phyloP scores from a whole-genome alignment of 1,284 basidiomycete genomes.

The Xerocomus nothofagi region DNA sequence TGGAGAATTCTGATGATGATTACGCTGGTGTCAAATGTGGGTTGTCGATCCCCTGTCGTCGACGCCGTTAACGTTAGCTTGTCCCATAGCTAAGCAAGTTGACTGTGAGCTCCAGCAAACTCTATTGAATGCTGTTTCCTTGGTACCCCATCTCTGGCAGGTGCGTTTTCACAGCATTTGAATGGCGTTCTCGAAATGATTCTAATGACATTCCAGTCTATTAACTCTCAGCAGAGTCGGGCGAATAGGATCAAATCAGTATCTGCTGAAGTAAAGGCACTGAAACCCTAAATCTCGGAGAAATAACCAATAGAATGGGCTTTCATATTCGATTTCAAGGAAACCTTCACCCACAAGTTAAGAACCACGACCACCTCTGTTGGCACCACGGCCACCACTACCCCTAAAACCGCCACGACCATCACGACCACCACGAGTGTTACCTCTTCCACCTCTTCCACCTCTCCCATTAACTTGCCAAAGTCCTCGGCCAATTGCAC shows the following conservation, averaged over 20 bases:
- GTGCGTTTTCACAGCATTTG: conserved; percentile 32
- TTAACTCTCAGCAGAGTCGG: conserved; percentile 46
- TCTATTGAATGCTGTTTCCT: conserved; percentile 26
- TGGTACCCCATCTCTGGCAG: conserved; percentile 53
- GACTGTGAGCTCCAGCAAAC: conserved; percentile 15
- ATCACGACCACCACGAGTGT: conserved; percentile 46
- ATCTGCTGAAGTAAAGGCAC: conserved; percentile 45
- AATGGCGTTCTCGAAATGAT: background rate
- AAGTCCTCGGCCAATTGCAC: conserved; percentile 49
- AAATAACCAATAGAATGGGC: background rate
- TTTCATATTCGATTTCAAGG: background rate
- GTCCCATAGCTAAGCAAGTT: conserved; percentile 14
- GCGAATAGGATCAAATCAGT: conserved; percentile 42
- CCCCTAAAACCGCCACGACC: conserved; percentile 45
- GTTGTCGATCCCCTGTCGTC: background rate
- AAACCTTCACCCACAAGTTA: conserved; percentile 22
- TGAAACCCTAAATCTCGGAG: conserved; percentile 41
- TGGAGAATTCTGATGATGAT: background rate
- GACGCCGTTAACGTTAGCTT: conserved; percentile 14
- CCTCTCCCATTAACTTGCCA: conserved; percentile 42
- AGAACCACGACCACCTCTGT: conserved; percentile 50
- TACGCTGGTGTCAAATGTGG: conserved; percentile 11
- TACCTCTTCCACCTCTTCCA: conserved; percentile 40
- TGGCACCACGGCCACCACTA: conserved; percentile 42
- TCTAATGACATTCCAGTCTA: conserved; percentile 36